Evolutionary conservation across 2,329 filamentous ascomycete species (phyloP).

Genomic region (Colletotrichum eleusines): DNA sequence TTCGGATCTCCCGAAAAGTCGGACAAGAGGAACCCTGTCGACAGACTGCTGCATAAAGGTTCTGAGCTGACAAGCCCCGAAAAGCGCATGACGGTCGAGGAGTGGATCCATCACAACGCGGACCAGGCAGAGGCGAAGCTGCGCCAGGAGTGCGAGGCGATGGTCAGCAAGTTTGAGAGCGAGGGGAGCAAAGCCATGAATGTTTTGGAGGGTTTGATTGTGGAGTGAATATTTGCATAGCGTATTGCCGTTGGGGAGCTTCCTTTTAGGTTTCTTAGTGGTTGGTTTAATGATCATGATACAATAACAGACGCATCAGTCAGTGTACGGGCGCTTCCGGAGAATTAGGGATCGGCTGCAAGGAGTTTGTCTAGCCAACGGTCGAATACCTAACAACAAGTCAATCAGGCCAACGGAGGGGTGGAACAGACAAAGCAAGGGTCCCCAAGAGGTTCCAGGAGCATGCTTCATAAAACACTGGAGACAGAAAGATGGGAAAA

Average conservation of each 20-base stretch:
- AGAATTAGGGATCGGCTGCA: not conserved
- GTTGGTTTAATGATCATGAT: conserved; percentile 32
- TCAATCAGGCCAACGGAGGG: not conserved
- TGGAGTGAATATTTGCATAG: conserved; percentile 53
- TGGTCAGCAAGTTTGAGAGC: conserved; percentile 85
- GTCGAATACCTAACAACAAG: not conserved
- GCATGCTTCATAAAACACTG: not conserved
- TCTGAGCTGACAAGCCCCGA: conserved; percentile 78
- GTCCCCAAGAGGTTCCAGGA: not conserved
- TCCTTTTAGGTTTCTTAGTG: conserved; percentile 18
- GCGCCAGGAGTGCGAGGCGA: conserved; percentile 82
- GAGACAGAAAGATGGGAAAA: not conserved
- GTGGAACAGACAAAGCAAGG: not conserved
- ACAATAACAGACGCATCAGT: conserved; percentile 14
- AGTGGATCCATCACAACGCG: conserved; percentile 91
- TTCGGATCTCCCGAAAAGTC: conserved; percentile 64
- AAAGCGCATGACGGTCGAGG: conserved; percentile 90
- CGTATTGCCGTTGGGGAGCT: conserved; percentile 25
- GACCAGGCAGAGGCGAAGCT: conserved; percentile 83
- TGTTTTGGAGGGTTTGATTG: conserved; percentile 78
- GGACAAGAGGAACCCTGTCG: conserved; percentile 66
- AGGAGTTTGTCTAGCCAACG: not conserved
- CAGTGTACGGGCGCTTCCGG: not conserved
- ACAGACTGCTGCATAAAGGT: conserved; percentile 65
- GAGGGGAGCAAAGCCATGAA: conserved; percentile 84